These are phyloP conservation scores for Umbilicaria muhlenbergii DNA, from an alignment of 495 filamentous ascomycete genomes.

Conservation along the genomic window DNA sequence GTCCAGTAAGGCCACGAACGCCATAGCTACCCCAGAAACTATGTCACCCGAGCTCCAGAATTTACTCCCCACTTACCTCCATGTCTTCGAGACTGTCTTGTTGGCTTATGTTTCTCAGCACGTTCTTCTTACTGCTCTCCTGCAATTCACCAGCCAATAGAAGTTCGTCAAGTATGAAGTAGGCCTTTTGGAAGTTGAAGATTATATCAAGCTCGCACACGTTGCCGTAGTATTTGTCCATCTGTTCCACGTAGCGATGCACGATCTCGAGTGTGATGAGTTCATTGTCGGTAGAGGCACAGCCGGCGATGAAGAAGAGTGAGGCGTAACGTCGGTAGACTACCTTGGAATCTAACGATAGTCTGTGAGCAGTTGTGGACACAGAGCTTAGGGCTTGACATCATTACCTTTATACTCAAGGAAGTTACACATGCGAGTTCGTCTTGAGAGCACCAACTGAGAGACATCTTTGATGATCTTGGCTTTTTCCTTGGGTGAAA, in stretches of 20 bases:
- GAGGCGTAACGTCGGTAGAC: conserved; percentile 98
- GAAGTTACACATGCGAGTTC: conserved; percentile 99
- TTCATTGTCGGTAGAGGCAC: conserved; percentile 89
- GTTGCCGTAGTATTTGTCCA: conserved; percentile 99
- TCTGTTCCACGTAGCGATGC: conserved; percentile 97
- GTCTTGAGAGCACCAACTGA: conserved; percentile 85
- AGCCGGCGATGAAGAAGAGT: conserved; percentile 97
- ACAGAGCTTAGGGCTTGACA: background rate
- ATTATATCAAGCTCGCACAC: conserved; percentile 99
- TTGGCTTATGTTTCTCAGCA: conserved; percentile 83
- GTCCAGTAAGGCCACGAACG: too few relatives aligned
- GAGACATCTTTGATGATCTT: conserved; percentile 99
- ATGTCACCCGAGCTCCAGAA: background rate
- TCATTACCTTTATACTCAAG: conserved; percentile 87
- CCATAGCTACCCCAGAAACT: too few relatives aligned
- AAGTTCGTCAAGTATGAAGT: conserved; percentile 96
- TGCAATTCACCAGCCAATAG: conserved; percentile 94
- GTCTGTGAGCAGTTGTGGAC: conserved; percentile 4
- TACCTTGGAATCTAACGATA: conserved; percentile 73
- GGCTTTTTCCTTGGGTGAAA: conserved; percentile 95
- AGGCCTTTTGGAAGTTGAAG: conserved; percentile 99
- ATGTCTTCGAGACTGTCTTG: conserved; percentile 93
- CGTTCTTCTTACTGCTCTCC: conserved; percentile 98
- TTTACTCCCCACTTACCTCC: conserved; percentile 55
- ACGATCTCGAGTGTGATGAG: conserved; percentile 96